phyloP scores from a whole-genome alignment of 768 basidiomycete genomes.

The Termitomyces sp. region DNA sequence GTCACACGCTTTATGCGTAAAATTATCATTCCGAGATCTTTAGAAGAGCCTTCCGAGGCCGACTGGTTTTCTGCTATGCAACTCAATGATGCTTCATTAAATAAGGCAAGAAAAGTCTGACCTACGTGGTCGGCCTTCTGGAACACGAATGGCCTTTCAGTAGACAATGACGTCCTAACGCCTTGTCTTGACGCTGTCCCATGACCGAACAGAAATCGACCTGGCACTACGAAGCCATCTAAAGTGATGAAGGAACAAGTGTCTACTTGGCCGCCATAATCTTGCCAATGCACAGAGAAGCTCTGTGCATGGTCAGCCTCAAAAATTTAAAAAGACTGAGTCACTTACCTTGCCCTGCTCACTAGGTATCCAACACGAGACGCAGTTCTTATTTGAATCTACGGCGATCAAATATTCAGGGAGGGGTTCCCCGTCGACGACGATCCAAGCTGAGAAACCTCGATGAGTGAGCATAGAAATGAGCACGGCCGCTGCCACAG shows the following conservation, averaged over 20 bases:
- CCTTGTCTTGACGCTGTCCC: conserved; percentile 56
- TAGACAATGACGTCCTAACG: conserved; percentile 45
- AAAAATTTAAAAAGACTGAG: not conserved
- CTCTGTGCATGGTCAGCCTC: conserved; percentile 30
- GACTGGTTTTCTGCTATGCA: conserved; percentile 7
- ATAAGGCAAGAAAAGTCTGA: conserved; percentile 22
- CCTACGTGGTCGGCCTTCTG: conserved; percentile 38
- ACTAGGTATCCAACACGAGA: conserved; percentile 72
- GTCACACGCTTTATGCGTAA: conserved; percentile 46
- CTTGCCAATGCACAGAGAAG: conserved; percentile 66
- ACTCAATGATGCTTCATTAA: not conserved
- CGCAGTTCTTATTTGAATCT: conserved; percentile 40
- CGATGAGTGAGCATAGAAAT: conserved; percentile 49
- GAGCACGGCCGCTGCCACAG: not conserved
- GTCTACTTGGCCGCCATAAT: conserved; percentile 50
- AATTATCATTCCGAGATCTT: conserved; percentile 52
- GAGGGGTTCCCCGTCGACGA: conserved; percentile 45
- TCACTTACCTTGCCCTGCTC: conserved; percentile 51
- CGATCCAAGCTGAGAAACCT: conserved; percentile 72
- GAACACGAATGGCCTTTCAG: conserved; percentile 65
- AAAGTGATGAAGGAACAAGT: conserved; percentile 63
- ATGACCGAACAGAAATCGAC: conserved; percentile 56
- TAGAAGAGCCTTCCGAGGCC: conserved; percentile 22
- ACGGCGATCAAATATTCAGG: conserved; percentile 57
- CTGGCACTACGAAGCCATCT: conserved; percentile 63